phyloP scores from a whole-genome alignment of 805 yeast species.

The Kurtzmaniella fragi region DNA sequence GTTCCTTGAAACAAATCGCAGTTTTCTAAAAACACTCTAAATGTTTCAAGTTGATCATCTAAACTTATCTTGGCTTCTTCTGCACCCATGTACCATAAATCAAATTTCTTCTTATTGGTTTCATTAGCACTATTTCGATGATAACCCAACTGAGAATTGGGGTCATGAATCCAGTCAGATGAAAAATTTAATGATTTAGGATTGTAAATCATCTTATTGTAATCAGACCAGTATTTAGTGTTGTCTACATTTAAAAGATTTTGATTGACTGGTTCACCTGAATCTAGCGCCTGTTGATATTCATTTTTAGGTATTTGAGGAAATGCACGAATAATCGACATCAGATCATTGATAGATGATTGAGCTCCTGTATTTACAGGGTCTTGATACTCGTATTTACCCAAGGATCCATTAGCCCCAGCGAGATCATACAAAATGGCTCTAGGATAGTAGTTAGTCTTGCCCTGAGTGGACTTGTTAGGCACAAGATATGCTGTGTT shows the following conservation, averaged over 20 bases:
- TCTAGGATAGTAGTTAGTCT: slow-evolving; percentile 68
- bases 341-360: slow-evolving; percentile 2
- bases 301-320: slow-evolving; percentile 42
- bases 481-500: slow-evolving; percentile 36
- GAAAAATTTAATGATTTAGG: slow-evolving; percentile 56
- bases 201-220: slow-evolving; percentile 58
- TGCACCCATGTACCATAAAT: slow-evolving; percentile 50
- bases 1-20: slow-evolving; percentile 74
- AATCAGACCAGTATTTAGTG: slow-evolving; percentile 77
- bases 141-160: slow-evolving; percentile 11
- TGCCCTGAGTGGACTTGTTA: slow-evolving; percentile 14
- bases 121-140: slow-evolving; percentile 8
- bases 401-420: slow-evolving; percentile 72
- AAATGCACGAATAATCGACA: slow-evolving; percentile 26
- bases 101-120: slow-evolving; percentile 35
- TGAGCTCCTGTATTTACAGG: slow-evolving; percentile 7
- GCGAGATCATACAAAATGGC: slow-evolving; percentile 74
- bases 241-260: slow-evolving; percentile 29
- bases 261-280: slow-evolving; percentile 21
- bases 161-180: slow-evolving; percentile 55
- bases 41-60: slow-evolving; percentile 41
- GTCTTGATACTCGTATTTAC: slow-evolving; percentile 45
- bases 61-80: slow-evolving; percentile 36
- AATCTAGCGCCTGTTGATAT: slow-evolving; percentile 63
- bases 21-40: slow-evolving; percentile 63